Percentiles rank a stretch among this genome's conserved stretches.
phyloP scores from a whole-genome alignment of 495 filamentous ascomycete species.

The Aspergillus cavernicola region DNA sequence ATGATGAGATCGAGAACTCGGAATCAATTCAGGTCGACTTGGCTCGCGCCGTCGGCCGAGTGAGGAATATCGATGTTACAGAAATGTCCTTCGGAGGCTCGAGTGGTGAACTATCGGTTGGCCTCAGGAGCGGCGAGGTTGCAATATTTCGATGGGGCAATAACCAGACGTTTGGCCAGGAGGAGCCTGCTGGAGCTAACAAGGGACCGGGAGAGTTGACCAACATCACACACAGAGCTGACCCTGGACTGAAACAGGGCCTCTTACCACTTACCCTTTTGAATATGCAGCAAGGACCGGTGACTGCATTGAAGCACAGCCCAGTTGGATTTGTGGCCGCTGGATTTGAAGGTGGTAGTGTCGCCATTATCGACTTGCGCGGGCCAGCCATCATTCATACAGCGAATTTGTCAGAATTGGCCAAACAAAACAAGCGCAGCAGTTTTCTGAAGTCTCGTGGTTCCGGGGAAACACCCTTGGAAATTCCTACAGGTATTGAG shows the following conservation, averaged over 20 bases:
- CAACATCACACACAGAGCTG: conserved; percentile 67
- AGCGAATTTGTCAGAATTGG: conserved; percentile 60
- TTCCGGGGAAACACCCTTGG: conserved; percentile 45
- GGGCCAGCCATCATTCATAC: conserved; percentile 86
- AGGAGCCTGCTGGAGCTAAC: conserved; percentile 52
- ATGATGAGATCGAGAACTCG: conserved; percentile 88
- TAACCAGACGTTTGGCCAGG: conserved; percentile 61
- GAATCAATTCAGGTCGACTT: conserved; percentile 80
- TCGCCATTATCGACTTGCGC: conserved; percentile 80
- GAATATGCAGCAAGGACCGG: conserved; percentile 73
- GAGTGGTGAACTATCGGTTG: conserved; percentile 80
- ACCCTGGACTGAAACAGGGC: conserved; percentile 77
- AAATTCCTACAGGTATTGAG: conserved; percentile 75
- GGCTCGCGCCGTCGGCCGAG: conserved; percentile 73
- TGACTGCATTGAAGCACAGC: conserved; percentile 75
- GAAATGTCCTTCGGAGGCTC: conserved; percentile 69
- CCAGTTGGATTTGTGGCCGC: conserved; percentile 88
- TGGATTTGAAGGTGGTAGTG: conserved; percentile 73
- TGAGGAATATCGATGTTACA: conserved; percentile 72
- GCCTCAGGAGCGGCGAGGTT: conserved; percentile 75
- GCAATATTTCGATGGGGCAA: conserved; percentile 82
- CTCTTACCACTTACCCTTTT: conserved; percentile 76
- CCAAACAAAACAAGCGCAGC: conserved; percentile 62
- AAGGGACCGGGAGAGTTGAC: conserved; percentile 57
- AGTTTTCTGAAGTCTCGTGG: conserved; percentile 58